Conservation (phyloP, 768 basidiomycete genomes). For the Tulasnella sp. region DNA sequence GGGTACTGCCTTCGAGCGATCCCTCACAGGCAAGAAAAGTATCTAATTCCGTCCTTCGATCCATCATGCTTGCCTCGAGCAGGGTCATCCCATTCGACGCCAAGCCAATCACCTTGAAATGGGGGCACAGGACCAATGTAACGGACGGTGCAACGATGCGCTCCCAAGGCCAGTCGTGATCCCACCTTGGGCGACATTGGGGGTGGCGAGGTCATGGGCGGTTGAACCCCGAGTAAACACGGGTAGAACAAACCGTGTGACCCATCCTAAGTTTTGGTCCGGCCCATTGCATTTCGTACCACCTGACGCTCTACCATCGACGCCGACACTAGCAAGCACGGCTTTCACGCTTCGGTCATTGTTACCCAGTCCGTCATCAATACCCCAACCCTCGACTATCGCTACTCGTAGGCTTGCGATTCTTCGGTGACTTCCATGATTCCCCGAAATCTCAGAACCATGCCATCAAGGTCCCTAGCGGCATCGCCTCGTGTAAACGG, state of each 20-base stretch:
- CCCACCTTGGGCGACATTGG: conserved; percentile 1
- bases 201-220: background rate
- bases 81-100: conserved; percentile 95
- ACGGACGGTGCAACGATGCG: conserved; percentile 62
- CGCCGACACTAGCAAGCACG: background rate
- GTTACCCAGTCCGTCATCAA: background rate
- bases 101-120: conserved; percentile 79
- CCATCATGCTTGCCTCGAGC: conserved; percentile 87
- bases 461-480: conserved; percentile 24
- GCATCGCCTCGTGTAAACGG: conserved; percentile 31
- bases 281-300: background rate
- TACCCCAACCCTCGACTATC: conserved; percentile 1
- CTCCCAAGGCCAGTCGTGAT: conserved; percentile 16
- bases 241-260: conserved; percentile 14
- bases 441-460: conserved; percentile 27
- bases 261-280: background rate
- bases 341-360: conserved; percentile 2
- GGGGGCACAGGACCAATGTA: conserved; percentile 67
- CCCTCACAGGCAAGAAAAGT: conserved; percentile 78
- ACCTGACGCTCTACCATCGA: background rate
- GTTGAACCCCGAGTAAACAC: background rate
- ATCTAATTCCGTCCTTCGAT: conserved; percentile 69
- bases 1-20: background rate
- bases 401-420: conserved; percentile 8
- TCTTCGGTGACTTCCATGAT: conserved; percentile 28